phyloP scores from a whole-genome alignment of 2,329 filamentous ascomycete species.

The Penicillium sp. region DNA sequence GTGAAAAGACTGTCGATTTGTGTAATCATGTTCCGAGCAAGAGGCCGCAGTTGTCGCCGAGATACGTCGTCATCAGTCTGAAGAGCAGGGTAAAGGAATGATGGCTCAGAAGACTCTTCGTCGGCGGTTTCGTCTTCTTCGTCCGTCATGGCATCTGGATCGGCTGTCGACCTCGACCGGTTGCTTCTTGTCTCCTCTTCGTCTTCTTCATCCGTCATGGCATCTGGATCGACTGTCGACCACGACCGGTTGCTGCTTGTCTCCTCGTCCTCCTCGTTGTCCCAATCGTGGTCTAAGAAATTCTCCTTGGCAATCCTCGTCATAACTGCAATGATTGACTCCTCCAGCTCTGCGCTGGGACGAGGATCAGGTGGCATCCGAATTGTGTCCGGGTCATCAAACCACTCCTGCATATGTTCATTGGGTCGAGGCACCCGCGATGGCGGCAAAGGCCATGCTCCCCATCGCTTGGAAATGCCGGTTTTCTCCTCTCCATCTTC shows the following conservation, averaged over 20 bases:
- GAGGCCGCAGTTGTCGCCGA: constrained; percentile 59
- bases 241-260: constrained; percentile 1
- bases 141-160: constrained; percentile 13
- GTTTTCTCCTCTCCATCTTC: constrained; percentile 27
- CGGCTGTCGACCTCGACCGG: constrained; percentile 8
- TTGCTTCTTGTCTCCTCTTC: constrained; percentile 4
- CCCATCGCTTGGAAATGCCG: constrained; percentile 59
- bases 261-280: constrained; percentile 10
- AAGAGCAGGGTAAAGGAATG: constrained; percentile 27
- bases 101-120: not conserved
- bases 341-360: constrained; percentile 61
- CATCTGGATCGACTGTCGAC: constrained; percentile 14
- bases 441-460: constrained; percentile 73
- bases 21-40: constrained; percentile 63
- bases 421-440: constrained; percentile 56
- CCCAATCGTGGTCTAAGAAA: constrained; percentile 47
- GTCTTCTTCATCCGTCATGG: constrained; percentile 16
- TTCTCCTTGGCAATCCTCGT: constrained; percentile 63
- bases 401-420: constrained; percentile 48
- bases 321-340: constrained; percentile 63
- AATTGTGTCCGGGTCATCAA: constrained; percentile 51
- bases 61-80: constrained; percentile 32
- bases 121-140: constrained; percentile 17
- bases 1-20: constrained; percentile 65
- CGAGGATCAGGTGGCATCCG: constrained; percentile 42